Conservation (phyloP, 371 early-diverging fungal genomes). For the Actinomortierella wolfii region DNA sequence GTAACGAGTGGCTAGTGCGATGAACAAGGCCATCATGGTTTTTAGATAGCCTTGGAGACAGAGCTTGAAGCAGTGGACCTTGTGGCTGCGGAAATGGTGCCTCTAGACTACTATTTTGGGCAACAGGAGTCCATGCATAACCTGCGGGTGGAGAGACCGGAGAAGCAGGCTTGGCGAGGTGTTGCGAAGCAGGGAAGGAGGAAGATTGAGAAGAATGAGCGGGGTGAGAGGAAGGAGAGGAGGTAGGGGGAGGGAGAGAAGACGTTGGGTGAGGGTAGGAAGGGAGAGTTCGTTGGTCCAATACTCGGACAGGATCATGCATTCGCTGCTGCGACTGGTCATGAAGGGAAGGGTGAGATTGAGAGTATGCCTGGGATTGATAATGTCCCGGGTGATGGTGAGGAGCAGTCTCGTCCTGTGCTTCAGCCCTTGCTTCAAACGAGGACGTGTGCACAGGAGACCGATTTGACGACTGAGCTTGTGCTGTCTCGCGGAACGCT, state of each 20-base stretch:
- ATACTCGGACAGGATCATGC: slow-evolving; percentile 42
- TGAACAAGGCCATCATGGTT: too few relatives aligned
- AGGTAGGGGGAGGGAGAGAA: slow-evolving; percentile 1
- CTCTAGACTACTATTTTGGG: too few relatives aligned
- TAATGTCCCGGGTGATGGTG: slow-evolving; percentile 15
- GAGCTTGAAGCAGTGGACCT: background rate
- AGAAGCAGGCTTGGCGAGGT: background rate
- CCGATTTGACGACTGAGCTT: too few relatives aligned
- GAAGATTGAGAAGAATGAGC: background rate
- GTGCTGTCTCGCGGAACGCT: too few relatives aligned
- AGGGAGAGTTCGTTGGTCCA: slow-evolving; percentile 32
- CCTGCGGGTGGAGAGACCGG: background rate
- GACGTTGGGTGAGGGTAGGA: background rate
- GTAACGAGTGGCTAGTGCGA: too few relatives aligned
- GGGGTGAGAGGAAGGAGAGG: background rate
- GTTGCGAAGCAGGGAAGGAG: background rate
- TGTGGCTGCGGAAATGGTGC: slow-evolving; percentile 6
- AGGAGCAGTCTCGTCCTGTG: background rate
- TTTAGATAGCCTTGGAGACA: too few relatives aligned
- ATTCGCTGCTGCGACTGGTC: slow-evolving; percentile 39
- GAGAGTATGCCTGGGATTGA: background rate
- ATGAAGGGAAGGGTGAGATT: slow-evolving; percentile 38
- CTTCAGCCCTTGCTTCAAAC: too few relatives aligned
- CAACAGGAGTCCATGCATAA: too few relatives aligned
- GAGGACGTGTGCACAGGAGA: too few relatives aligned